Evolutionary conservation across 352 stramenopile species (phyloP).

Genomic region (Pythium plurisporium): DNA sequence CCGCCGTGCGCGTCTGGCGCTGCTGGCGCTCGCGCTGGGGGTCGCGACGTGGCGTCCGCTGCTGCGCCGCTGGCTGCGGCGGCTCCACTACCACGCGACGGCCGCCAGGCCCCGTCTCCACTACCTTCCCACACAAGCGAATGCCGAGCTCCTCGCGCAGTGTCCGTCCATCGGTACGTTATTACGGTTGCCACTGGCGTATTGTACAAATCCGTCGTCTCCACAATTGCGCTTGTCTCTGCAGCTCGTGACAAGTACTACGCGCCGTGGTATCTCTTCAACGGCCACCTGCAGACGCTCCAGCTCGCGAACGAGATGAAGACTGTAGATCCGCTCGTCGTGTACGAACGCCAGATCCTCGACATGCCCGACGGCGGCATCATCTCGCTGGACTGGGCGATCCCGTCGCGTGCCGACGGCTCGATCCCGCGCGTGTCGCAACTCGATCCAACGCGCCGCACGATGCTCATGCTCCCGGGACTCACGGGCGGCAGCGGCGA

Average conservation of each 20-base stretch:
- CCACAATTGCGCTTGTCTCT: background rate
- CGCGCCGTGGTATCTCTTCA: conserved; percentile 61
- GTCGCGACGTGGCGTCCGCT: conserved; percentile 9
- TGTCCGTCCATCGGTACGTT: conserved; percentile 48
- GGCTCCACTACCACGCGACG: conserved; percentile 33
- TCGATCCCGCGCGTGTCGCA: conserved; percentile 21
- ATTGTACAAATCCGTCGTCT: too few relatives aligned
- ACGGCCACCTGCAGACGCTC: conserved; percentile 63
- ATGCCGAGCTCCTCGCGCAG: conserved; percentile 30
- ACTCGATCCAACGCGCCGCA: conserved; percentile 34
- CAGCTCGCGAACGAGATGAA: conserved; percentile 45
- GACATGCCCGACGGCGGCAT: conserved; percentile 62
- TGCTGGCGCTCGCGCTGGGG: conserved; percentile 8
- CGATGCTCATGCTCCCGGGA: conserved; percentile 51
- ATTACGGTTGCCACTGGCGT: background rate
- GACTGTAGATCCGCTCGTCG: conserved; percentile 29
- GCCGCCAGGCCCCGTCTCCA: conserved; percentile 41
- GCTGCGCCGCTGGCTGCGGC: conserved; percentile 11
- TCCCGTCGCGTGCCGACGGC: conserved; percentile 24
- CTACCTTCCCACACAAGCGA: conserved; percentile 32
- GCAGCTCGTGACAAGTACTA: conserved; percentile 34
- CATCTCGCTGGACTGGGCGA: conserved; percentile 72
- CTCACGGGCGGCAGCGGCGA: conserved; percentile 60
- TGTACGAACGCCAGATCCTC: conserved; percentile 55
- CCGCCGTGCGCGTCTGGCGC: conserved; percentile 2